These are phyloP conservation scores for Cercis canadensis DNA, from an alignment of 306 rosid genomes.

Conservation along the genomic window DNA sequence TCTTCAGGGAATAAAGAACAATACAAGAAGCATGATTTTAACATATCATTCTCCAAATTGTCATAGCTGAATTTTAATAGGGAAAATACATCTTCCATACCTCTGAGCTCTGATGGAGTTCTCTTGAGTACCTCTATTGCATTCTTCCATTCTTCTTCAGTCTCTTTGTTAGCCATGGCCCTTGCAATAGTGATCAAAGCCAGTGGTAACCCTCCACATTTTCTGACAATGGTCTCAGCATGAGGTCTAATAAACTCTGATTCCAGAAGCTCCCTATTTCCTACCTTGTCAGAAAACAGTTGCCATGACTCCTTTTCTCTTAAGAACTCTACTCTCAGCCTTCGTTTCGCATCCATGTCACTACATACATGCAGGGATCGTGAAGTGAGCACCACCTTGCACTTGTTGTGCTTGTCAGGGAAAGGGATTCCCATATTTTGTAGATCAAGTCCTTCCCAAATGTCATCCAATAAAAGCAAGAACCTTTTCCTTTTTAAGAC, in stretches of 20 bases:
- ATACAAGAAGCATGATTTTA: constrained; percentile 30
- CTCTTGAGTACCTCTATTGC: background rate
- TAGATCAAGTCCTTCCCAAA: constrained; percentile 20
- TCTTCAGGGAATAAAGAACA: constrained; percentile 31
- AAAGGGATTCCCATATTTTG: constrained; percentile 23
- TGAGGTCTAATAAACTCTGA: background rate
- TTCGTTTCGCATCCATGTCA: constrained; percentile 22
- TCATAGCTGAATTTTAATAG: constrained; percentile 31
- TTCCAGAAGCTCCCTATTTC: constrained; percentile 2
- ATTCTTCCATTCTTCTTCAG: constrained; percentile 20
- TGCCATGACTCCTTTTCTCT: background rate
- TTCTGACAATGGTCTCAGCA: constrained; percentile 15
- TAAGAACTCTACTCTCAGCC: constrained; percentile 17
- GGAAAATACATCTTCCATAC: constrained; percentile 22
- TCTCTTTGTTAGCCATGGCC: constrained; percentile 27
- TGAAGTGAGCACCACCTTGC: constrained; percentile 18
- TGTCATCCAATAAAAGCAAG: constrained; percentile 23
- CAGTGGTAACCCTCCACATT: constrained; percentile 24
- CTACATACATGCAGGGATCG: constrained; percentile 11
- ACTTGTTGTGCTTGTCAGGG: constrained; percentile 22
- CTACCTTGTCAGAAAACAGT: constrained; percentile 5
- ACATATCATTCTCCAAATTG: background rate
- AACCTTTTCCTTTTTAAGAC: constrained; percentile 7
- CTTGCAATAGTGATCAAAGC: constrained; percentile 27
- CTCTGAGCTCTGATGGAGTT: constrained; percentile 6